phyloP scores from a whole-genome alignment of 2,329 filamentous ascomycete genomes.

The Lizonia empirigonia region DNA sequence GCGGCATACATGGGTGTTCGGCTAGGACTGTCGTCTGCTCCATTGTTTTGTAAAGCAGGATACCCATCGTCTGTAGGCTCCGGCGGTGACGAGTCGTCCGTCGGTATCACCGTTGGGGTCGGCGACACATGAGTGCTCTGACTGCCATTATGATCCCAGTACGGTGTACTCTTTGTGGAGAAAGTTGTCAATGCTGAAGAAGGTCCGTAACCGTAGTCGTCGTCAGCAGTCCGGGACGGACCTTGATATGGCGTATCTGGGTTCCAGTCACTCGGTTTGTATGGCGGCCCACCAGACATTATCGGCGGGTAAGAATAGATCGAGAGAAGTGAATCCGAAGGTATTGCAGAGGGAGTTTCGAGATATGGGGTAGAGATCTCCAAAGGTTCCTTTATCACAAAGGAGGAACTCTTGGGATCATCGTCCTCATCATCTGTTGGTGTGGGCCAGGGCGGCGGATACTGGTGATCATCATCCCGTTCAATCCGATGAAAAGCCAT shows the following conservation, averaged over 20 bases:
- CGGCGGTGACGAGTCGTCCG: neutral
- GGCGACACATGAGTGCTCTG: neutral
- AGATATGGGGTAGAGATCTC: conserved; percentile 1
- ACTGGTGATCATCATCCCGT: conserved; percentile 3
- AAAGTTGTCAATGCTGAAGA: neutral
- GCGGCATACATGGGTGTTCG: conserved; percentile 29
- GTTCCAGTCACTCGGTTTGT: neutral
- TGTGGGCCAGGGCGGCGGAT: conserved; percentile 2
- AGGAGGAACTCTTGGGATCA: neutral
- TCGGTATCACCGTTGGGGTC: conserved; percentile 1
- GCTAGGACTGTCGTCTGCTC: conserved; percentile 13
- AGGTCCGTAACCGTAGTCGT: neutral
- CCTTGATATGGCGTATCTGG: neutral
- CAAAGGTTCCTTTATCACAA: neutral
- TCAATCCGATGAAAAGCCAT: conserved; percentile 24
- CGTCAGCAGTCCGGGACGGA: neutral
- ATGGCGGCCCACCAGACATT: neutral
- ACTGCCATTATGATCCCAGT: neutral
- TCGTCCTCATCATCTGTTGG: conserved; percentile 16
- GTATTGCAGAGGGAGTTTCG: neutral
- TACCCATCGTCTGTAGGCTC: neutral
- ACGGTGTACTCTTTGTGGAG: neutral
- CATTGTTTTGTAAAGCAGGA: neutral
- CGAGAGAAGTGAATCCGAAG: neutral
- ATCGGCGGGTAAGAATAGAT: neutral